phyloP scores from a whole-genome alignment of 164 flowering plant species.

The Santalum album region DNA sequence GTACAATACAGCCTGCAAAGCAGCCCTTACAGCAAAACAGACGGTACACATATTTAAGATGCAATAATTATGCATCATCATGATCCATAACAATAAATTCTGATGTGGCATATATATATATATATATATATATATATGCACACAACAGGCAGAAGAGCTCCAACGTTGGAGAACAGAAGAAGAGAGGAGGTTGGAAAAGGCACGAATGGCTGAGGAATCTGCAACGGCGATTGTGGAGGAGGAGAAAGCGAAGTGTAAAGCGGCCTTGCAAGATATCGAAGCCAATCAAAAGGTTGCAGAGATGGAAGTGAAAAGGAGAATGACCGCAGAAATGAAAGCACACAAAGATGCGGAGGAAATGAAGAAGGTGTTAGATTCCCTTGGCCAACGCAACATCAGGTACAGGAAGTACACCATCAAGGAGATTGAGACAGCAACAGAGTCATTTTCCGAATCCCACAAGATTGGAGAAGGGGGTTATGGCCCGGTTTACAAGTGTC shows the following conservation, averaged over 20 bases:
- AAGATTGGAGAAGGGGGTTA: slow-evolving; percentile 54
- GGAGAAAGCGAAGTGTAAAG: slow-evolving; percentile 27
- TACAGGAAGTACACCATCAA: slow-evolving; percentile 34
- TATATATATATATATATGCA: not conserved
- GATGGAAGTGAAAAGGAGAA: slow-evolving; percentile 24
- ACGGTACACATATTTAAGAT: slow-evolving; percentile 10
- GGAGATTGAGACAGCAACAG: slow-evolving; percentile 38
- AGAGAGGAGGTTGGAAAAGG: slow-evolving; percentile 24
- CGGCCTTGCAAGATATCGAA: slow-evolving; percentile 31
- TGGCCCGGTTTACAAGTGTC: slow-evolving; percentile 40
- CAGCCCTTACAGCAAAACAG: slow-evolving; percentile 30
- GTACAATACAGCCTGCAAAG: slow-evolving; percentile 33
- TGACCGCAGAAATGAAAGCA: slow-evolving; percentile 20
- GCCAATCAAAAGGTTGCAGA: slow-evolving; percentile 28
- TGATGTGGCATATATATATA: not conserved
- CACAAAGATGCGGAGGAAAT: slow-evolving; percentile 21
- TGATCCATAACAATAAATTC: not conserved
- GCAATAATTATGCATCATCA: not conserved
- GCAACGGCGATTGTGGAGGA: slow-evolving; percentile 27
- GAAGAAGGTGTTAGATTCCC: slow-evolving; percentile 11
- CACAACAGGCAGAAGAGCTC: slow-evolving; percentile 31
- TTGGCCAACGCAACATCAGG: slow-evolving; percentile 10
- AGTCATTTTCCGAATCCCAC: slow-evolving; percentile 19
- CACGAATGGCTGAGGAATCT: slow-evolving; percentile 22
- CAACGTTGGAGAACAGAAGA: slow-evolving; percentile 27